These are phyloP conservation scores for Malassezia psittaci DNA, from an alignment of 1,284 basidiomycete genomes.

Conservation along the genomic window DNA sequence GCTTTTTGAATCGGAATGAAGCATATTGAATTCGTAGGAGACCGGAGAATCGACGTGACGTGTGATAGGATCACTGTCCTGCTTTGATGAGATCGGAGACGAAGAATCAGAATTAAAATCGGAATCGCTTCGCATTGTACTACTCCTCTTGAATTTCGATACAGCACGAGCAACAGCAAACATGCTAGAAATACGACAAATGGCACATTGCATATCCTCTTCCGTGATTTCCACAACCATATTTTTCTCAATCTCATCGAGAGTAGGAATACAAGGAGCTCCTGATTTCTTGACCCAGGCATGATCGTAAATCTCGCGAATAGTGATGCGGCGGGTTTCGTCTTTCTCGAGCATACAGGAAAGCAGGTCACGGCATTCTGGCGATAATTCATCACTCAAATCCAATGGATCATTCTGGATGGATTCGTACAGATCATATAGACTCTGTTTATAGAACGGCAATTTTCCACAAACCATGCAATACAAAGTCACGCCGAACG, in stretches of 20 bases:
- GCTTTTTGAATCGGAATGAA: too few species aligned
- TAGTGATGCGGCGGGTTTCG: conserved; percentile 30
- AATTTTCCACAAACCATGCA: conserved; percentile 53
- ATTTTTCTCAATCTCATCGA: conserved; percentile 24
- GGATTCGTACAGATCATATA: conserved; percentile 52
- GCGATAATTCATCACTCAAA: conserved; percentile 28
- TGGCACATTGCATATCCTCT: conserved; percentile 41
- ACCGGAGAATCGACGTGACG: too few species aligned
- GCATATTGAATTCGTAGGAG: too few species aligned
- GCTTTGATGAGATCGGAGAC: too few species aligned
- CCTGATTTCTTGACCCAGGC: conserved; percentile 32
- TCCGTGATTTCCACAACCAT: conserved; percentile 41
- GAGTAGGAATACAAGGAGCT: conserved; percentile 20
- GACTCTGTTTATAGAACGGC: conserved; percentile 52
- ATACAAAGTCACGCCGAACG: conserved; percentile 54
- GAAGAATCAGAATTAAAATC: background rate
- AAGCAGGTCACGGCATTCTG: conserved; percentile 26
- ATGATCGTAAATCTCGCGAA: conserved; percentile 29
- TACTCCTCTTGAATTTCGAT: conserved; percentile 33
- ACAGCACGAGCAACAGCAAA: conserved; percentile 45
- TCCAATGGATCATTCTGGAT: conserved; percentile 49
- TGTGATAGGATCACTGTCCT: too few species aligned
- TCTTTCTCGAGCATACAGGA: conserved; percentile 34
- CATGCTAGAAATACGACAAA: conserved; percentile 40
- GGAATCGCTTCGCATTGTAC: background rate